A percentile compares a stretch with the other conserved stretches of the same genome.
Conservation (phyloP, 805 yeast genomes). For the Barnettozyma californica region DNA sequence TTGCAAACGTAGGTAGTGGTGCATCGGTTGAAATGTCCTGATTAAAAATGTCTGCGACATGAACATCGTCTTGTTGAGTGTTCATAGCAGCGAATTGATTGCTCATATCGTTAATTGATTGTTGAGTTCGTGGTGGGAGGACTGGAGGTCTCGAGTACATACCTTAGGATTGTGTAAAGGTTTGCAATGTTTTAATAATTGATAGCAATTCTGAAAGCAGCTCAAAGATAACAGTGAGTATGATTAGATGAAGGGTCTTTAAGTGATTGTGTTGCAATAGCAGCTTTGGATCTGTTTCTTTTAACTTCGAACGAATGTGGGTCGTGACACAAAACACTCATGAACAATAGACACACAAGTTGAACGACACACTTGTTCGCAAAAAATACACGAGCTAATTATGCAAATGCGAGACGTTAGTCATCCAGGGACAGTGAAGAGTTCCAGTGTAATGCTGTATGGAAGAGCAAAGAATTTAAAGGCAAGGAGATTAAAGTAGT, state of each 20-base stretch:
- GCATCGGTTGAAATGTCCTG: conserved; percentile 36
- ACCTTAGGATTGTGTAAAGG: background rate
- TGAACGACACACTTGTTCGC: background rate
- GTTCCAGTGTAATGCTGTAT: too few species aligned
- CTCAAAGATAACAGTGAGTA: conserved; percentile 3
- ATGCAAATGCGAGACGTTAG: background rate
- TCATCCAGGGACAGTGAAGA: background rate
- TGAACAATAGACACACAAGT: background rate
- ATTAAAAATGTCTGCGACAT: conserved; percentile 32
- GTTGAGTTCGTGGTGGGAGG: conserved; percentile 8
- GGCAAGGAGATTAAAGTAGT: too few species aligned
- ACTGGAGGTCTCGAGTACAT: conserved; percentile 28
- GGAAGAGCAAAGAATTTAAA: too few species aligned
- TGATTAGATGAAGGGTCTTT: background rate
- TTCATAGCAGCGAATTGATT: conserved; percentile 4
- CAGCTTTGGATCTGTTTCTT: background rate
- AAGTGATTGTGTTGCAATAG: background rate
- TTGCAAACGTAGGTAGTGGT: conserved; percentile 40
- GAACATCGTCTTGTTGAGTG: conserved; percentile 1
- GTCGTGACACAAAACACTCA: background rate
- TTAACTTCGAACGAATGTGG: background rate
- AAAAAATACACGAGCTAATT: background rate
- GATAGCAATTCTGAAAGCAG: conserved; percentile 9
- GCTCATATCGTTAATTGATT: background rate
- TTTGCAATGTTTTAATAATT: conserved; percentile 1